A percentile compares a stretch with the other conserved stretches of the same genome.
Evolutionary conservation across 371 early-diverging fungal species (phyloP).

Genomic region (Dinochytrium kinnereticum): DNA sequence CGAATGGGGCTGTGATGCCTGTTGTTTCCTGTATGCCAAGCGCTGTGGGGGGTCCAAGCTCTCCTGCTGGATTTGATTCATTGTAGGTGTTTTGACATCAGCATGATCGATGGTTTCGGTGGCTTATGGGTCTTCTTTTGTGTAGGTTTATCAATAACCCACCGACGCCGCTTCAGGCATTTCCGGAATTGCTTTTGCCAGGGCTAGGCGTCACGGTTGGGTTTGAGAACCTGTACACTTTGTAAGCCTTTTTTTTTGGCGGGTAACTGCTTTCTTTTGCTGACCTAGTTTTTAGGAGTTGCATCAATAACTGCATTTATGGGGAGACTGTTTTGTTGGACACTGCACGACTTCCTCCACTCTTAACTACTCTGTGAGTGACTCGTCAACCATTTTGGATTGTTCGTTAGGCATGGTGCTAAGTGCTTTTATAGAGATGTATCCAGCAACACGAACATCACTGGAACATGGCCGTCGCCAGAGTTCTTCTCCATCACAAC

Average conservation of each 20-base stretch:
- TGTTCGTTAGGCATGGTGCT: not conserved
- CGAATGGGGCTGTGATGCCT: not conserved
- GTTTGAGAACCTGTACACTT: conserved; percentile 8
- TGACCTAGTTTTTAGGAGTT: not conserved
- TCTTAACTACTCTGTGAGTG: not conserved
- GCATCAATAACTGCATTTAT: conserved; percentile 9
- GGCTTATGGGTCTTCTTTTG: not conserved
- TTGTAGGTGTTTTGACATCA: conserved; percentile 1
- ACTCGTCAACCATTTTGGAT: not conserved
- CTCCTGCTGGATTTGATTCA: not conserved
- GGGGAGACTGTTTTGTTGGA: not conserved
- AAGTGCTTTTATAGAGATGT: not conserved
- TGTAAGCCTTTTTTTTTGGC: not conserved
- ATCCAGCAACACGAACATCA: conserved; percentile 1
- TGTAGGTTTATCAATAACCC: not conserved
- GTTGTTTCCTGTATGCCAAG: no score
- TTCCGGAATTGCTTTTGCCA: not conserved
- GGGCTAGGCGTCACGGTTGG: not conserved
- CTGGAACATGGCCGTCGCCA: conserved; percentile 11
- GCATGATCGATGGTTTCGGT: not conserved
- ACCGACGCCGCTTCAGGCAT: not conserved
- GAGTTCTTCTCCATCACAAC: conserved; percentile 12
- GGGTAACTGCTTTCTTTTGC: not conserved
- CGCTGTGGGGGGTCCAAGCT: no score
- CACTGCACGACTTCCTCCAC: not conserved